Percentiles rank a stretch among this genome's conserved stretches.
Evolutionary conservation across 2,329 filamentous ascomycete species (phyloP).

Genomic region (Salinomyces thailandicus): DNA sequence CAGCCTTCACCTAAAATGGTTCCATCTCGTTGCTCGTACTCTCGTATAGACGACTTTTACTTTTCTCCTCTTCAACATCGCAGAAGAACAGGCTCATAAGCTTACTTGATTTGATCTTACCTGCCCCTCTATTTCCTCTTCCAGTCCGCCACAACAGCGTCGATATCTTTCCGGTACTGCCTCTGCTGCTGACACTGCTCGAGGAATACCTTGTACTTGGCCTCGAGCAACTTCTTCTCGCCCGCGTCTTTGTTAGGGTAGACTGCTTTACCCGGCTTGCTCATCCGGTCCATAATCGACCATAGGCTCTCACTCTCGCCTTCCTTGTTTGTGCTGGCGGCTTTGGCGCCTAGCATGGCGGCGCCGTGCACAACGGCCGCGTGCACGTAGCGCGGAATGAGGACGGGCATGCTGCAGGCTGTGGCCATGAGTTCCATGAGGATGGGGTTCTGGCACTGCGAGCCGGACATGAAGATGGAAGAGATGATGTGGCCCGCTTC

Average conservation of each 20-base stretch:
- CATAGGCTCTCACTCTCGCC: slow-evolving; percentile 80
- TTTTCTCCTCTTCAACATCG: too few species aligned
- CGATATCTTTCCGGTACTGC: slow-evolving; percentile 66
- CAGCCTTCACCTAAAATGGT: too few species aligned
- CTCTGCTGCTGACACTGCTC: slow-evolving; percentile 84
- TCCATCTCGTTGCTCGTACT: too few species aligned
- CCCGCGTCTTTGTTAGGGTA: slow-evolving; percentile 59
- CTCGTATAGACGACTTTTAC: too few species aligned
- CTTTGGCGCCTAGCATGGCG: slow-evolving; percentile 94
- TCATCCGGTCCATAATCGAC: slow-evolving; percentile 97
- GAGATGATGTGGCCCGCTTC: slow-evolving; percentile 72
- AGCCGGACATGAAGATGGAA: slow-evolving; percentile 97
- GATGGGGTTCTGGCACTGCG: slow-evolving; percentile 90
- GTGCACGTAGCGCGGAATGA: slow-evolving; percentile 88
- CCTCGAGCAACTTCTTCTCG: slow-evolving; percentile 69
- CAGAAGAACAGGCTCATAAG: not conserved
- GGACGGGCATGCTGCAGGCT: slow-evolving; percentile 80
- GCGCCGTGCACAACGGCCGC: slow-evolving; percentile 96
- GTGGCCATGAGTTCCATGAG: slow-evolving; percentile 88
- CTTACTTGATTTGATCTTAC: too few species aligned
- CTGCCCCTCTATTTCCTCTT: slow-evolving; percentile 10
- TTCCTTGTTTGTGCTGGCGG: slow-evolving; percentile 68
- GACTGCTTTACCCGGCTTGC: slow-evolving; percentile 79
- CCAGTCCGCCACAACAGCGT: slow-evolving; percentile 42
- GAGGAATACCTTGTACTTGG: slow-evolving; percentile 93